Percentiles rank a stretch among this genome's conserved stretches.
phyloP scores from a whole-genome alignment of 2,329 filamentous ascomycete species.

The Leptographium radiaticola region DNA sequence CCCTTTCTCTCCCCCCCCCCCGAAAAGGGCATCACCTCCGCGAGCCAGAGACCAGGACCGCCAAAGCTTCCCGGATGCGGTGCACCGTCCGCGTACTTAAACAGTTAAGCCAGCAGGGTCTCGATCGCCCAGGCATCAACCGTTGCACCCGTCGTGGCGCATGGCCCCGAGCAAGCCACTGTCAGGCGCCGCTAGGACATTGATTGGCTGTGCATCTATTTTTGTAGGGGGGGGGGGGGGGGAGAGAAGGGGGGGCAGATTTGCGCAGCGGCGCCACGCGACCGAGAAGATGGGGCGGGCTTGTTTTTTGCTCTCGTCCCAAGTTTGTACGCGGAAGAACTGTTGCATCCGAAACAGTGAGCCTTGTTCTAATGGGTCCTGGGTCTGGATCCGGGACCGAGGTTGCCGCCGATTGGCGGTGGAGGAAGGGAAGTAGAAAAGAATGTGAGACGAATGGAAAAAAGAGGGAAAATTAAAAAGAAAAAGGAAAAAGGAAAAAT shows the following conservation, averaged over 20 bases:
- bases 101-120: too few relatives aligned
- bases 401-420: not conserved
- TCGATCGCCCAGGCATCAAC: too few relatives aligned
- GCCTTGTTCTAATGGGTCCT: not conserved
- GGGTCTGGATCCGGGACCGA: not conserved
- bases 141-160: not conserved
- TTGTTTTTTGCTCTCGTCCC: too few relatives aligned
- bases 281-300: too few relatives aligned
- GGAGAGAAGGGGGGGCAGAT: too few relatives aligned
- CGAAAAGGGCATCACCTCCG: not conserved
- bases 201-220: too few relatives aligned
- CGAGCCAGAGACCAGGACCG: not conserved
- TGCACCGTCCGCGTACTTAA: too few relatives aligned
- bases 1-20: not conserved
- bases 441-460: not conserved
- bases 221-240: too few relatives aligned
- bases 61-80: not conserved
- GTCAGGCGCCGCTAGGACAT: too few relatives aligned
- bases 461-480: not conserved
- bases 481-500: not conserved
- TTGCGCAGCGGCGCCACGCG: too few relatives aligned
- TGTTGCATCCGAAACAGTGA: not conserved
- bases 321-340: not conserved
- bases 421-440: not conserved
- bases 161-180: not conserved